Evolutionary conservation across 225 moss, liverwort and hornwort genomes (phyloP).

Genomic region (Takakia lepidozioides): DNA sequence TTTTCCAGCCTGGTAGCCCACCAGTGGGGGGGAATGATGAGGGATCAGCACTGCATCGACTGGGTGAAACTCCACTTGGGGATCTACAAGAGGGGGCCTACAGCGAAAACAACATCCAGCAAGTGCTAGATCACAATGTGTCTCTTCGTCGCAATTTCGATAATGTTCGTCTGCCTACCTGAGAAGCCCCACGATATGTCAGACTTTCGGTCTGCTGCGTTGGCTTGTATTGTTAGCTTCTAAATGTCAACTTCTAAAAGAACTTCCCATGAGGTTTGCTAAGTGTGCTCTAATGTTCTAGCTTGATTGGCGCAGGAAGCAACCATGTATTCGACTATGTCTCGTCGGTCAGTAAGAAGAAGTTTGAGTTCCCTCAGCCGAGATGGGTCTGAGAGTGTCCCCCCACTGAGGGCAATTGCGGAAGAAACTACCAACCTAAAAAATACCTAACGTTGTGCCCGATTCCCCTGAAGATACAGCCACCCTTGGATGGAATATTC

Average conservation of each 20-base stretch:
- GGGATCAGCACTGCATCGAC: background rate
- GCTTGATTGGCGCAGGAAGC: too few relatives aligned
- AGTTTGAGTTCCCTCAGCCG: too few relatives aligned
- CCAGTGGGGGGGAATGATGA: background rate
- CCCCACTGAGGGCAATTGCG: too few relatives aligned
- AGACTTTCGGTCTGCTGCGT: background rate
- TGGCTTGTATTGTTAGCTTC: too few relatives aligned
- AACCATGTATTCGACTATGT: background rate
- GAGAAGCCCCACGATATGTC: background rate
- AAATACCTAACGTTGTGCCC: too few relatives aligned
- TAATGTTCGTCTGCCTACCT: conserved; percentile 16
- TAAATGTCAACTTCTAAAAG: background rate
- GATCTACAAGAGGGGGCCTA: conserved; percentile 13
- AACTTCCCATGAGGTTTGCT: background rate
- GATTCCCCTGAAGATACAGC: too few relatives aligned
- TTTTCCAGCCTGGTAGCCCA: background rate
- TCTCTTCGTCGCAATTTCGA: conserved; percentile 71
- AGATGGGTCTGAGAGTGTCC: too few relatives aligned
- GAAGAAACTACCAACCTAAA: too few relatives aligned
- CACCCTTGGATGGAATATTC: too few relatives aligned
- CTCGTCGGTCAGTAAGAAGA: background rate
- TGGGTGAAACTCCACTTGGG: conserved; percentile 6
- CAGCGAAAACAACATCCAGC: conserved; percentile 24
- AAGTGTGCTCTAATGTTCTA: background rate
- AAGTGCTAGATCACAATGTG: conserved; percentile 56